Base-by-base conservation (phyloP, 768 basidiomycete species). In the Chalciporus sphaerocephalus region DNA sequence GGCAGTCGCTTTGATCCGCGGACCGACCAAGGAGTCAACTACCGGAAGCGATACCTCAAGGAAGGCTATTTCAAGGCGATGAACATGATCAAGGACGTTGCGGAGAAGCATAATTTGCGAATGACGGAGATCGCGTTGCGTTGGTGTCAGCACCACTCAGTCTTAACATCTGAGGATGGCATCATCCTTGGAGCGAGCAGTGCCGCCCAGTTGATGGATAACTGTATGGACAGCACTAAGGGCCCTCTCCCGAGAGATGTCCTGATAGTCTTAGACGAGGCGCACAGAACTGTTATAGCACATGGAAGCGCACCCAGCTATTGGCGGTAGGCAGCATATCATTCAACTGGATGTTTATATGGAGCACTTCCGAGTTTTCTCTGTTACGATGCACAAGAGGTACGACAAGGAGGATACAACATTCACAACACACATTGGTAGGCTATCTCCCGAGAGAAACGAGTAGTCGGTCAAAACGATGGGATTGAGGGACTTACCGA, bases 211-310 rank as follows among this genome's bases (percentile, higher is more conserved):
- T 48, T 68, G 20, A 54, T 65, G 43, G 51, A 57, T 43, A 69
- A 69, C 44, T 50, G 62, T 25, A 43, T 47, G 21, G 62, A 66
- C 40, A 58, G 56, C 46, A 71, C 72, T 58, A 71, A 73, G 54
- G 72, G 71, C 0, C 72, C 73, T 6, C 56, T 74, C 20, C 71
- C 73, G 2, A 65, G 73, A 16, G 71, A 71, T 20, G 60, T 47
- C 12, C 24, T 47, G 39, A 18, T 18, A 8, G 46, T 22, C 8
- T 32, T 47, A 21, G 39, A 47, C 18, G 68, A 75, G 45, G 74
- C 76, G 6, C 69, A 70, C 56, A 39, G 57, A 33, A 62, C 69
- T 42, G 69, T 71, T 11, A 54, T 57, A 28, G 48, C 50, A 25
- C 58, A 56, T 43, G 59, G 57, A 32, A 66, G 59, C 46, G 58